Evolutionary conservation across 163 green algal species (phyloP), one percentile per base, ranked within the genome.

Genomic region (Smithsoniella earleae): DNA sequence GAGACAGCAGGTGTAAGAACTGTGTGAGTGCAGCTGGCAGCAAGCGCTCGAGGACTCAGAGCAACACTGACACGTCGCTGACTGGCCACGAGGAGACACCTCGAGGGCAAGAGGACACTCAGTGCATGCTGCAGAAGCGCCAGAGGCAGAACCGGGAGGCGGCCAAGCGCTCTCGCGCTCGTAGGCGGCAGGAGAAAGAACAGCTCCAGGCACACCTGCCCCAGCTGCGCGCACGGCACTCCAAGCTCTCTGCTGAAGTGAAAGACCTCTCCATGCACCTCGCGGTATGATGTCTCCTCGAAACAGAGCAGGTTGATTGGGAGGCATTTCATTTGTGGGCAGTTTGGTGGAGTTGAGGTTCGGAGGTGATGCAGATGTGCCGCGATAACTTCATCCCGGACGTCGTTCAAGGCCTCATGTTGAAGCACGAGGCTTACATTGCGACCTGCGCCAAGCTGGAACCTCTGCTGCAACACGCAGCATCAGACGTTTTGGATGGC

Each of bases 71-170:
- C n/a, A n/a, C n/a, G n/a, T n/a, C n/a, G n/a, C n/a, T n/a, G n/a
- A n/a, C n/a, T n/a, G n/a, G n/a, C n/a, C n/a, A n/a, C n/a, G n/a
- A n/a, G n/a, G n/a, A n/a, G n/a, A n/a, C n/a, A n/a, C n/a, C n/a
- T n/a, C n/a, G n/a, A 49, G 40, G 40, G 40, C 10, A 13, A 49
- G 58, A 69, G 16, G 34, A 69, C 30, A 33, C 20, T 30, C n/a
- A 43, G 58, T 45, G 58, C 25, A 18, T 69, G 16, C 30, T 69
- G 25, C 30, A 69, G 58, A 69, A 69, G 58, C 58, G 58, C 27
- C 58, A 45, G n/a, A 69, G 43, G 25, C 58, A 69, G 58, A 69
- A 69, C 58, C 58, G 58, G 18, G 58, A 69, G 58, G 58, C 58
- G 40, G 58, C 58, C 30, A 30, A 33, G 58, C 58, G 58, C 30